These are phyloP conservation scores for Monosporozyma siamensis DNA, from an alignment of 805 yeast species.

Conservation along the genomic window DNA sequence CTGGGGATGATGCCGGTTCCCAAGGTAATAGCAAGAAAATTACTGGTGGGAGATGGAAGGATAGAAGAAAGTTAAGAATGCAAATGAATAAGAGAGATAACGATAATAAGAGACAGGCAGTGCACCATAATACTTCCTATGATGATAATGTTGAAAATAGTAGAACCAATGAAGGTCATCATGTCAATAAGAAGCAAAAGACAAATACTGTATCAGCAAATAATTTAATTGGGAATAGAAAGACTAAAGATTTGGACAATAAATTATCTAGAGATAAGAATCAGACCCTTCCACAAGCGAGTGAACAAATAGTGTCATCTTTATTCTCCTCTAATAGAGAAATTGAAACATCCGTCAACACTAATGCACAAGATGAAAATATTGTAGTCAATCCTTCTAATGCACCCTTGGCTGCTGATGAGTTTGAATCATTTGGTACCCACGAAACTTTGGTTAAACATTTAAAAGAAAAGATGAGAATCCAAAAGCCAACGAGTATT, in stretches of 20 bases:
- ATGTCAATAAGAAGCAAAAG: neutral
- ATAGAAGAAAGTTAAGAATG: slow-evolving; percentile 53
- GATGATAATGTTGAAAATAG: neutral
- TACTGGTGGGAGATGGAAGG: slow-evolving; percentile 76
- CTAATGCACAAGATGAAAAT: slow-evolving; percentile 32
- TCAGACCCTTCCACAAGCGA: slow-evolving; percentile 8
- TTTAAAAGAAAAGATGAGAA: slow-evolving; percentile 45
- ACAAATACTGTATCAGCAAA: neutral
- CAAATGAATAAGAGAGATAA: slow-evolving; percentile 39
- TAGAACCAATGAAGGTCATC: neutral
- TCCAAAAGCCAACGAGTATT: slow-evolving; percentile 71
- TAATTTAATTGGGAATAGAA: neutral
- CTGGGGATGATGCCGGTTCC: slow-evolving; percentile 17
- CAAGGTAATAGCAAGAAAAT: slow-evolving; percentile 32
- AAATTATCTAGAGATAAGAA: slow-evolving; percentile 1
- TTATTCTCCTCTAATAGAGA: slow-evolving; percentile 66
- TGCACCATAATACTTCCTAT: no score
- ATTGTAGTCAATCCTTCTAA: slow-evolving; percentile 52
- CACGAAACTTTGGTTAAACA: slow-evolving; percentile 44
- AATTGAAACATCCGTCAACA: slow-evolving; percentile 29
- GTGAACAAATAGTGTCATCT: slow-evolving; percentile 66
- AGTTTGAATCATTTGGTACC: slow-evolving; percentile 65
- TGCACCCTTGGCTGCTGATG: slow-evolving; percentile 64
- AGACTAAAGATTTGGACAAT: slow-evolving; percentile 6
- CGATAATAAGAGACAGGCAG: slow-evolving; percentile 8